A percentile compares a stretch with the other conserved stretches of the same genome.
These are phyloP conservation scores for Wickerhamiella azyma DNA, from an alignment of 805 yeast species.

Conservation along the genomic window DNA sequence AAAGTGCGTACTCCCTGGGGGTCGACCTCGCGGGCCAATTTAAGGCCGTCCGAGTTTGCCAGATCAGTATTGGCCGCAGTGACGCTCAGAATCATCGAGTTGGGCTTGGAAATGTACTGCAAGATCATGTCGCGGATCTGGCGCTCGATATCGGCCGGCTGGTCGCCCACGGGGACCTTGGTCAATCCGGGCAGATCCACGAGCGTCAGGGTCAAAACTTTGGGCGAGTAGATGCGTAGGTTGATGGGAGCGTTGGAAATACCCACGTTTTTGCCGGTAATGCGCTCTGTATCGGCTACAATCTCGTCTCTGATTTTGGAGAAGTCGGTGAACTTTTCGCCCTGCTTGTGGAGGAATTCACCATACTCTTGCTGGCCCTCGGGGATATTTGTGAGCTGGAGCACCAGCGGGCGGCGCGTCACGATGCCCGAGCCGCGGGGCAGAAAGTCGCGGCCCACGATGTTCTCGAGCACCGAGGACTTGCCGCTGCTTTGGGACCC, in stretches of 20 bases:
- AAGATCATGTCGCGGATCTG: conserved; percentile 88
- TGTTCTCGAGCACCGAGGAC: conserved; percentile 78
- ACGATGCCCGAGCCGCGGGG: conserved; percentile 92
- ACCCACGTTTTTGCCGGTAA: conserved; percentile 61
- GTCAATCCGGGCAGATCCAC: conserved; percentile 97
- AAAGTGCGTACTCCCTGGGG: conserved; percentile 93
- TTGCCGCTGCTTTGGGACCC: conserved; percentile 88
- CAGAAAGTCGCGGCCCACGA: conserved; percentile 80
- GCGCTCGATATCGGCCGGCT: conserved; percentile 90
- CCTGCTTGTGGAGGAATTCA: conserved; percentile 86
- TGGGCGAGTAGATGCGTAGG: conserved; percentile 84
- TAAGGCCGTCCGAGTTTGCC: conserved; percentile 93
- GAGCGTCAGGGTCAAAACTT: conserved; percentile 81
- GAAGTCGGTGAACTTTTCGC: conserved; percentile 74
- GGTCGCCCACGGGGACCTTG: conserved; percentile 98
- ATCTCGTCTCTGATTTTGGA: conserved; percentile 82
- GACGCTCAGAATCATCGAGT: conserved; percentile 86
- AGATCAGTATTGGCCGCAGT: conserved; percentile 94
- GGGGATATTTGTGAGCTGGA: conserved; percentile 55
- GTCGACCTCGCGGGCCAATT: conserved; percentile 93
- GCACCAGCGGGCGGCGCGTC: conserved; percentile 73
- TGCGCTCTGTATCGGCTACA: conserved; percentile 78
- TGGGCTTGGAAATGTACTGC: conserved; percentile 89
- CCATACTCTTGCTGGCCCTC: conserved; percentile 71
- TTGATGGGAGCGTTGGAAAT: conserved; percentile 88